Base-by-base conservation (phyloP, 768 basidiomycete genomes). In the Royoungia palumana region DNA sequence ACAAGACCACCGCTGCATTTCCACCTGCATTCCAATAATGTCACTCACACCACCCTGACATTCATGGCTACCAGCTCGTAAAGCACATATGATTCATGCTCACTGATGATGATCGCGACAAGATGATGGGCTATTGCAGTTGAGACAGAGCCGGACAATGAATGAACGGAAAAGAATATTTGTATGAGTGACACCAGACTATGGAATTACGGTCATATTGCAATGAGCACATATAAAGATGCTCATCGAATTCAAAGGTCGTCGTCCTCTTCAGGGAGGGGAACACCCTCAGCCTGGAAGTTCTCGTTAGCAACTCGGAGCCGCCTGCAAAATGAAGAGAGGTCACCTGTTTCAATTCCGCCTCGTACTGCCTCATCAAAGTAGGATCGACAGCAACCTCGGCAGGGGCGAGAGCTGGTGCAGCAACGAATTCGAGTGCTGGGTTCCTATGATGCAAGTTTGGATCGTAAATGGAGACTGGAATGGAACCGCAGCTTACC, bases 251-350 rank as follows among this genome's bases (percentile, higher is more conserved):
- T 48, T 74, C 78, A 87, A 62, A 89, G 77, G 58, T 92, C 88
- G 49, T 95, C 93, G 43, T 94, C 96, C 71, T 99, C 96, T 72
- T 98, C 96, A 45, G 96, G 96, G 54, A 99, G 89, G 63, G 96
- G 96, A 55, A 94, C 87, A 54, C 77, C 76, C 64, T 89, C 93
- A 51, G 95, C 95, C 85, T 91, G 46, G 13, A 9, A 42, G 51
- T 25, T 47, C 49, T 36, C 44, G 51, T 64, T 35, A 50, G 47
- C 12, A n/a, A 55, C 12, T 24, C 17, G 41, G 19, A 28, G 2
- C 46, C 17, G 37, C 39, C 24, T 11, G n/a, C 4, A 21, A 19
- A 16, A 44, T 2, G 27, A 46, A 21, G 40, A 36, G 28, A 41
- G 67, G 74, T 53, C 59, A 88, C 89, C 72, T 71, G 65, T 50